phyloP scores from a whole-genome alignment of 192 early-diverging fungal species.

The Linnemannia schmuckeri region DNA sequence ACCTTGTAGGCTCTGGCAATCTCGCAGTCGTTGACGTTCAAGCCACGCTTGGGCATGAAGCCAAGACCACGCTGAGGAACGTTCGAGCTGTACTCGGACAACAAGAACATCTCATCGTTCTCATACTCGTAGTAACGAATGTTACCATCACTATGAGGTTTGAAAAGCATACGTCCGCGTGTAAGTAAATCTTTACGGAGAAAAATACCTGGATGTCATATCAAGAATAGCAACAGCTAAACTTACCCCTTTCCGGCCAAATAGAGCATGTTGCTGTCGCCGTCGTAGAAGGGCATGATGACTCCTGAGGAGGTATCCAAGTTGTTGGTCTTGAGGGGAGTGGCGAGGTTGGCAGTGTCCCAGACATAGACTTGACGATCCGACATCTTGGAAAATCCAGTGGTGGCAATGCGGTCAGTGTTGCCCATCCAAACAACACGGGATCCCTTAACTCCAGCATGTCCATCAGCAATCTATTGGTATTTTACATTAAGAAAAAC shows the following conservation, averaged over 20 bases:
- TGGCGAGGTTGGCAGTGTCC: constrained; percentile 77
- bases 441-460: constrained; percentile 97
- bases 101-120: constrained; percentile 89
- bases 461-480: constrained; percentile 3
- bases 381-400: constrained; percentile 93
- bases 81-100: constrained; percentile 91
- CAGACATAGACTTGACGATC: constrained; percentile 97
- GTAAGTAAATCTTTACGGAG: neutral
- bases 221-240: neutral
- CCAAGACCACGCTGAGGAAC: constrained; percentile 95
- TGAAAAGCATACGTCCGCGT: neutral
- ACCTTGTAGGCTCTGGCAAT: constrained; percentile 96
- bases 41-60: constrained; percentile 93
- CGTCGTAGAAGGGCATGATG: constrained; percentile 97
- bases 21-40: constrained; percentile 90
- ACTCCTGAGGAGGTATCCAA: constrained; percentile 96
- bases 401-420: constrained; percentile 84
- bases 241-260: constrained; percentile 90
- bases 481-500: neutral
- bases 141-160: constrained; percentile 88
- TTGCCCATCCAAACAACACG: constrained; percentile 93
- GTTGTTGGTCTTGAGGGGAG: constrained; percentile 80
- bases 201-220: neutral
- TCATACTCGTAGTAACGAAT: constrained; percentile 99
- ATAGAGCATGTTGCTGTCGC: constrained; percentile 91